Evolutionary conservation across 257 asterid species (phyloP).

Genomic region (Mitragyna speciosa): DNA sequence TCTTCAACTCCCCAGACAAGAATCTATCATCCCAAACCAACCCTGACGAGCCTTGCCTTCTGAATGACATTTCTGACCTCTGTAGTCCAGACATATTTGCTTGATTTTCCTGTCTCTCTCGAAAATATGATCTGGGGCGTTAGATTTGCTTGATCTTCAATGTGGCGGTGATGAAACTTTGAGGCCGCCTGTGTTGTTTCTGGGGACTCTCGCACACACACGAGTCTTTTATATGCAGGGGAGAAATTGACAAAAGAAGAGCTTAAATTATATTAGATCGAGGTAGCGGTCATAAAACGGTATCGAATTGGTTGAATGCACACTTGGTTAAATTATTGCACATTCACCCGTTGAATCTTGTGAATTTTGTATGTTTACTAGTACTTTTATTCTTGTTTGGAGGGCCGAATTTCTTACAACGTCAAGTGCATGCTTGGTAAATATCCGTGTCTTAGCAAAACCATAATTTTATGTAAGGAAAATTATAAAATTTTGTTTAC

Average conservation of each 20-base stretch:
- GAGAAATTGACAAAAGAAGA: conserved; percentile 4
- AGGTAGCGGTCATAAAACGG: conserved; percentile 23
- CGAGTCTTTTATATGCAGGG: not conserved
- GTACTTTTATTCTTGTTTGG: conserved; percentile 8
- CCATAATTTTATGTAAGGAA: too few relatives aligned
- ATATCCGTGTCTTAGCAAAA: too few relatives aligned
- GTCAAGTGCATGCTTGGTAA: too few relatives aligned
- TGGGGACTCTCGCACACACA: not conserved
- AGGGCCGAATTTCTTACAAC: conserved; percentile 6
- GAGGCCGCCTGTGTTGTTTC: conserved; percentile 2
- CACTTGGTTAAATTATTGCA: too few relatives aligned
- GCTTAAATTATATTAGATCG: not conserved
- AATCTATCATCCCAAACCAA: conserved; percentile 46
- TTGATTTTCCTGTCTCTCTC: not conserved
- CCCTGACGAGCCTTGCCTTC: conserved; percentile 58
- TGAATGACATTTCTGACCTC: conserved; percentile 48
- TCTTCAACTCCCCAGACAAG: conserved; percentile 37
- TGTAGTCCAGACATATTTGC: conserved; percentile 32
- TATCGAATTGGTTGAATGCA: conserved; percentile 1
- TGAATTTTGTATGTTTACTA: not conserved
- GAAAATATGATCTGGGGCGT: not conserved
- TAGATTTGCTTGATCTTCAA: not conserved
- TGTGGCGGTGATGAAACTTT: not conserved
- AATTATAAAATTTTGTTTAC: too few relatives aligned
- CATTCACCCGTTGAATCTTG: conserved; percentile 1